These are phyloP conservation scores for Wickerhamomyces tratensis DNA, from an alignment of 805 yeast species.

Conservation along the genomic window DNA sequence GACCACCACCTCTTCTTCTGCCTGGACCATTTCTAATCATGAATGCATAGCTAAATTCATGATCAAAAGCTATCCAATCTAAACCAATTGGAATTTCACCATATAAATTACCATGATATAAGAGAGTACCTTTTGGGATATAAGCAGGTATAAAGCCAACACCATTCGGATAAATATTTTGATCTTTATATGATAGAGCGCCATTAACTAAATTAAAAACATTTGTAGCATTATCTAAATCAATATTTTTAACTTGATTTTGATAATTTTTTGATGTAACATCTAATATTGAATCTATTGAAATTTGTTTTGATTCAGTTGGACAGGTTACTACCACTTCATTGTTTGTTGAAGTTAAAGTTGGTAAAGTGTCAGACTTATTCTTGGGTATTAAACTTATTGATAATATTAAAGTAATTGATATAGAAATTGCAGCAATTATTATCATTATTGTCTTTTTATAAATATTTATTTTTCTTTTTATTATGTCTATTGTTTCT, in stretches of 20 bases:
- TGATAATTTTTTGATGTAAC: constrained; percentile 15
- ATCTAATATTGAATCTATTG: background rate
- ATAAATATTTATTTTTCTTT: too few relatives aligned
- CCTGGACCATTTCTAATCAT: constrained; percentile 18
- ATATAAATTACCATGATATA: constrained; percentile 42
- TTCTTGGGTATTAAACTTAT: too few relatives aligned
- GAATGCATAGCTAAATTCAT: constrained; percentile 48
- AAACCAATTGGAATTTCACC: constrained; percentile 32
- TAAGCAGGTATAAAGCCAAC: constrained; percentile 52
- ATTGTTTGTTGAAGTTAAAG: too few relatives aligned
- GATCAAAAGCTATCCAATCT: constrained; percentile 62
- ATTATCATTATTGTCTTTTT: too few relatives aligned
- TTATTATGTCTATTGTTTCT: too few relatives aligned
- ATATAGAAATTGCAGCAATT: too few relatives aligned
- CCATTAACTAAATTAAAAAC: constrained; percentile 45
- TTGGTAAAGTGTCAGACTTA: too few relatives aligned
- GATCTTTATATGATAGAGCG: constrained; percentile 40
- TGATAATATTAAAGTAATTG: too few relatives aligned
- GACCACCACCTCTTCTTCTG: constrained; percentile 4
- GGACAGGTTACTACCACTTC: too few relatives aligned
- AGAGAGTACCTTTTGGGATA: constrained; percentile 46
- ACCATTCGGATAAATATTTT: constrained; percentile 45
- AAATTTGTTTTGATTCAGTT: too few relatives aligned
- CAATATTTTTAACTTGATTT: constrained; percentile 21
- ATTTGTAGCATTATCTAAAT: constrained; percentile 40